Evolutionary conservation across 2,329 filamentous ascomycete genomes (phyloP).

Genomic region (Aspergillus sp.): DNA sequence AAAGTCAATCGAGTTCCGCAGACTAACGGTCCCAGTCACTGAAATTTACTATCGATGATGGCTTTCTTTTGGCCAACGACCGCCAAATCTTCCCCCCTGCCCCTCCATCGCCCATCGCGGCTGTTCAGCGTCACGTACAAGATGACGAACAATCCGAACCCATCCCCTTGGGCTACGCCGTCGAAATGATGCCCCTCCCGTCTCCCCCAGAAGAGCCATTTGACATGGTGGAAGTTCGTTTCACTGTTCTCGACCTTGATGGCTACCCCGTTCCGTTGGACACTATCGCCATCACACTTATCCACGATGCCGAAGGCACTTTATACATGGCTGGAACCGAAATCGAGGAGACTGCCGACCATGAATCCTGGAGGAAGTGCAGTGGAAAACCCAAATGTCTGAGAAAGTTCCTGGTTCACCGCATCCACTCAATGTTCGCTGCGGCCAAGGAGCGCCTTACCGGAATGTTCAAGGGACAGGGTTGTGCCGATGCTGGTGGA

Average conservation of each 20-base stretch:
- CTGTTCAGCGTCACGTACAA: conserved; percentile 33
- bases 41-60: conserved; percentile 37
- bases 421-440: conserved; percentile 40
- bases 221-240: conserved; percentile 40
- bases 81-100: conserved; percentile 40
- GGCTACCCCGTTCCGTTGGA: conserved; percentile 45
- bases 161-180: conserved; percentile 43
- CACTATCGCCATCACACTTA: conserved; percentile 41
- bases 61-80: conserved; percentile 37
- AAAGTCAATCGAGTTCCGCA: background rate
- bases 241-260: conserved; percentile 47
- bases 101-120: conserved; percentile 30
- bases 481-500: conserved; percentile 30
- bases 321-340: conserved; percentile 39
- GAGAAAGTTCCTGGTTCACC: conserved; percentile 37
- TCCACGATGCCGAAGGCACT: conserved; percentile 36
- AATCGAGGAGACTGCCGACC: conserved; percentile 39
- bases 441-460: conserved; percentile 38
- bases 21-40: conserved; percentile 27
- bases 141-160: conserved; percentile 39
- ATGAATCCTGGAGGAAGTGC: conserved; percentile 44
- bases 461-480: conserved; percentile 22
- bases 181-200: conserved; percentile 38
- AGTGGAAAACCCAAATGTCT: conserved; percentile 41
- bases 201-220: conserved; percentile 30